Evolutionary conservation across 2,329 filamentous ascomycete species (phyloP), one percentile per base, ranked within the genome.

Genomic region (Xylariaceae sp.): DNA sequence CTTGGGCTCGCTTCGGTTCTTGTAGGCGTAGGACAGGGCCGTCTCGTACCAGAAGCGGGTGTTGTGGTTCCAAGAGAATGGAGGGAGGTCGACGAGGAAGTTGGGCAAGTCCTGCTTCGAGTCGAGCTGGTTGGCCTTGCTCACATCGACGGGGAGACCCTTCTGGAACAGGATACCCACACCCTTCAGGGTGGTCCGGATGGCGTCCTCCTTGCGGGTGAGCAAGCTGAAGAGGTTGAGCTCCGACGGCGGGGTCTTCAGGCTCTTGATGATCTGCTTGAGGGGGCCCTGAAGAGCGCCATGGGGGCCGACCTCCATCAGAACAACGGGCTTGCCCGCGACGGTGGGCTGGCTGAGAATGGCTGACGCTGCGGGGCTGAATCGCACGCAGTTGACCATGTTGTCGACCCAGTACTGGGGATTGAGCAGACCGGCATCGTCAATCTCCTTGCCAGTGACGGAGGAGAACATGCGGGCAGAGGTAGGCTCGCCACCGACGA

Each of bases 21-120:
- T 55, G 18, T 59, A 57, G 1, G 59, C 56, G 6, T 54, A 54
- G 17, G 57, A 63, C 1, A 60, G 31, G 5, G 62, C 56, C 0
- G 60, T 54, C 41, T 64, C 61, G 13, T 50, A 54, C 66, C 66
- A 70, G 42, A 66, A 64, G 18, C 55, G 52, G 2, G 56, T 57
- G 15, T 58, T 57, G 46, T 71, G 66, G 39, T 70, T 64, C 68
- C 68, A 73, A 3, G 63, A 61, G 42, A 73, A 74, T 2, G 53
- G 55, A 4, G 68, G 67, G 5, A 73, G 48, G 48, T 61, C 62
- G 6, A 55, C 51, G 13, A 57, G 36, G 33, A 53, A 50, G 31
- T 57, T 52, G 13, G 67, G 51, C 7, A 50, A 45, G 36, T 54
- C 53, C 19, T 56, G 50, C 35, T 50, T 49, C 6, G 59, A 47